phyloP scores from a whole-genome alignment of 257 asterid genomes.

The Henckelia pumila region DNA sequence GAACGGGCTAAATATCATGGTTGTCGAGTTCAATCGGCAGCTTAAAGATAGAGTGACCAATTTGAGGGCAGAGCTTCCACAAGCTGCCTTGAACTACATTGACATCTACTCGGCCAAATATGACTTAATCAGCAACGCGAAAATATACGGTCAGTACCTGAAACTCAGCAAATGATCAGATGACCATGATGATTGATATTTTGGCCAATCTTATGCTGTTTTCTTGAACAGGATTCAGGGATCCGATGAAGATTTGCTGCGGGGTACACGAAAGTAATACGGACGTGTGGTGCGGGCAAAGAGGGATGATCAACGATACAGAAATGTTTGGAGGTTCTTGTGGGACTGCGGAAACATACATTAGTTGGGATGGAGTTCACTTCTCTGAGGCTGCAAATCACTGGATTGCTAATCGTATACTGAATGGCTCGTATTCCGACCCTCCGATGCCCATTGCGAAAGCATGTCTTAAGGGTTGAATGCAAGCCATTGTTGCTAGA shows the following conservation, averaged over 20 bases:
- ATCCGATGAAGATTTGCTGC: slow-evolving; percentile 42
- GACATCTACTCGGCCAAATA: slow-evolving; percentile 47
- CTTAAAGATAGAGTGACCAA: slow-evolving; percentile 32
- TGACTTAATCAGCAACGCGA: slow-evolving; percentile 39
- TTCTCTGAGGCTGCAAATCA: slow-evolving; percentile 48
- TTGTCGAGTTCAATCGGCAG: slow-evolving; percentile 40
- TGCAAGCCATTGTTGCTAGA: not conserved
- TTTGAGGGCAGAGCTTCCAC: slow-evolving; percentile 37
- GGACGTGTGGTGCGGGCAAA: slow-evolving; percentile 46
- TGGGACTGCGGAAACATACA: slow-evolving; percentile 29
- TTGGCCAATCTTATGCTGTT: not conserved
- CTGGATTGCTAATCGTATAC: slow-evolving; percentile 40
- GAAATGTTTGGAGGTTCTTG: slow-evolving; percentile 40
- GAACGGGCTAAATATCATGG: slow-evolving; percentile 31
- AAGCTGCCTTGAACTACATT: slow-evolving; percentile 38
- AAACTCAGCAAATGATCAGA: not conserved
- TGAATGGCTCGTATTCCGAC: slow-evolving; percentile 42
- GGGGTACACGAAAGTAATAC: slow-evolving; percentile 32
- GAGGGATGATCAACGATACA: slow-evolving; percentile 29
- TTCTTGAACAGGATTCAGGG: slow-evolving; percentile 37
- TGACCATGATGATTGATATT: not conserved
- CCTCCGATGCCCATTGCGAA: slow-evolving; percentile 32
- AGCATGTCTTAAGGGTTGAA: slow-evolving; percentile 40
- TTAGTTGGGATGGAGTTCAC: slow-evolving; percentile 53
- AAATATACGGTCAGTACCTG: slow-evolving; percentile 30